These are phyloP conservation scores for Kurtzmaniella quercitrusa DNA, from an alignment of 1,139 yeast genomes.

Conservation along the genomic window DNA sequence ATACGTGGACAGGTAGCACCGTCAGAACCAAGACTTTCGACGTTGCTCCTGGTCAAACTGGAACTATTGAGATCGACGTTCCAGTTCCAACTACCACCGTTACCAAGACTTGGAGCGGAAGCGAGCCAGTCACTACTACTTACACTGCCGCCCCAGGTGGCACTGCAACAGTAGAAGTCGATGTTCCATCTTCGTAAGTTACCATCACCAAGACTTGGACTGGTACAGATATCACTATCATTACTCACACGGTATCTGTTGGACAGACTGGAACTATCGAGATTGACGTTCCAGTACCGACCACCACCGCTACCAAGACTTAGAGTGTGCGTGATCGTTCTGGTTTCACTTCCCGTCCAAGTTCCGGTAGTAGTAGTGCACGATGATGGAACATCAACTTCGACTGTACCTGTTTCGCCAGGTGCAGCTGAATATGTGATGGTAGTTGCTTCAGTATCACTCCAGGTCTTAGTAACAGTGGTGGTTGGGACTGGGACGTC, in stretches of 20 bases:
- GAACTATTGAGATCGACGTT: conserved; percentile 10
- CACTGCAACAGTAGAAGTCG: conserved; percentile 6
- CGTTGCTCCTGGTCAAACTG: conserved; percentile 10
- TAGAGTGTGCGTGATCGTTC: no score
- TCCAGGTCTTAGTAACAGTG: no score
- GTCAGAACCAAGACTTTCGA: conserved; percentile 7
- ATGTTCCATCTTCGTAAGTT: conserved; percentile 11
- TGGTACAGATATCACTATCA: conserved; percentile 6
- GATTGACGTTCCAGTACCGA: conserved; percentile 12
- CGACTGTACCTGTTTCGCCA: no score
- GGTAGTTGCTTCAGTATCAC: no score
- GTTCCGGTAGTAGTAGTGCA: no score
- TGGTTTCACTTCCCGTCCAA: no score
- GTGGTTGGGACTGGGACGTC: conserved; percentile 15
- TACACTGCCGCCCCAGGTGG: conserved; percentile 1
- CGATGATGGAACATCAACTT: no score
- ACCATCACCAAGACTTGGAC: conserved; percentile 11
- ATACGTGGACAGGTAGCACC: conserved; percentile 10
- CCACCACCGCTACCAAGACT: conserved; percentile 1
- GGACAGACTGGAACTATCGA: conserved; percentile 14
- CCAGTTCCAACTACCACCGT: conserved; percentile 8
- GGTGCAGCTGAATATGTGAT: no score
- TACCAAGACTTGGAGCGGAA: conserved; percentile 4
- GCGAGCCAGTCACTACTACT: neutral
- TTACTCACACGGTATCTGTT: conserved; percentile 3